Conservation (phyloP, 495 filamentous ascomycete genomes). For the Penicillium salamii region DNA sequence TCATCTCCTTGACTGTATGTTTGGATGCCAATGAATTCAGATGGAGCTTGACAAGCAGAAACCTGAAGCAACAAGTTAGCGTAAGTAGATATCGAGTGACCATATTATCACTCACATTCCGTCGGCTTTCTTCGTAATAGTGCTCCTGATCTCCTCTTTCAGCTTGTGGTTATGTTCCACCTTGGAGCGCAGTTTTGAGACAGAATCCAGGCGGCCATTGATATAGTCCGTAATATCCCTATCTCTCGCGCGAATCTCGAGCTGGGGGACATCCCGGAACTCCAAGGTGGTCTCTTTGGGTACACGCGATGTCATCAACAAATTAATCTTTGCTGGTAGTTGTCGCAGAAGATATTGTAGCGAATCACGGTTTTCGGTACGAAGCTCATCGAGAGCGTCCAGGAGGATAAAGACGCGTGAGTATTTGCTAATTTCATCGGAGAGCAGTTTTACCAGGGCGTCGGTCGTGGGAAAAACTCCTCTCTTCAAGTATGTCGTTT, state of each 20-base stretch:
- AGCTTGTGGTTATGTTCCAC: neutral
- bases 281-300: neutral
- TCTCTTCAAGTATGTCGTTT: slow-evolving; percentile 1
- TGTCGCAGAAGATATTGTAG: neutral
- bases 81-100: neutral
- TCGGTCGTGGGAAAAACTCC: neutral
- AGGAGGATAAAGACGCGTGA: neutral
- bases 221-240: slow-evolving; percentile 2
- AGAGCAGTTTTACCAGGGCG: neutral
- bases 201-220: slow-evolving; percentile 1
- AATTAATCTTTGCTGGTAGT: neutral
- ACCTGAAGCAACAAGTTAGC: too few relatives aligned
- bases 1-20: neutral
- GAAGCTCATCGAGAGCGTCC: slow-evolving; percentile 1
- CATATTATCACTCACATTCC: slow-evolving; percentile 31
- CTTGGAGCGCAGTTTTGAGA: neutral
- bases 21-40: neutral
- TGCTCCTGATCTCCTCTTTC: slow-evolving; percentile 18
- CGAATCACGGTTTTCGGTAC: neutral
- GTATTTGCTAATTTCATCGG: neutral
- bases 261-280: neutral
- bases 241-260: slow-evolving; percentile 1
- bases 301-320: neutral
- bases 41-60: slow-evolving; percentile 1
- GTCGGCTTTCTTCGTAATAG: slow-evolving; percentile 25